These are phyloP conservation scores for Solanum lycopersicoides DNA, from an alignment of 257 asterid species.

Conservation along the genomic window DNA sequence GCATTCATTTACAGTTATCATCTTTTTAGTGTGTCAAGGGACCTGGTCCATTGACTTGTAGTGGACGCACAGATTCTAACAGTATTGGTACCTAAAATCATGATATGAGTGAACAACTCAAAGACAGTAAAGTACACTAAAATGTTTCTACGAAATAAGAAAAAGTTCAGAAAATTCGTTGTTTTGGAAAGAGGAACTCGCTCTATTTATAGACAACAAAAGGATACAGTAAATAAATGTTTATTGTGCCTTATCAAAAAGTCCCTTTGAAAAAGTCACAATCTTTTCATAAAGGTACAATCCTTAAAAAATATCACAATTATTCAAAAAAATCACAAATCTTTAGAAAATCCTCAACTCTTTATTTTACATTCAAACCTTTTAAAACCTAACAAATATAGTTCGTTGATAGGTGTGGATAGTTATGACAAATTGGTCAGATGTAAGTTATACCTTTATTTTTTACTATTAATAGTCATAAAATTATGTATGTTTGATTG, in stretches of 20 bases:
- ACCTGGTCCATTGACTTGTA: too few relatives aligned
- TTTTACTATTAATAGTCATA: neutral
- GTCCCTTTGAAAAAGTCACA: too few relatives aligned
- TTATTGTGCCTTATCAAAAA: neutral
- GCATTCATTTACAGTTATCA: too few relatives aligned
- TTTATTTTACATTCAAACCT: neutral
- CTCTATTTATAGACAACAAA: neutral
- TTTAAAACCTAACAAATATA: too few relatives aligned
- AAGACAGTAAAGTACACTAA: neutral
- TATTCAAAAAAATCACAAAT: too few relatives aligned
- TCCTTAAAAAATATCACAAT: too few relatives aligned
- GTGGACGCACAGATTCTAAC: too few relatives aligned
- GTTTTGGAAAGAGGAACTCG: neutral
- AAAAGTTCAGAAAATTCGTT: neutral
- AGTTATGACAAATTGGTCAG: neutral
- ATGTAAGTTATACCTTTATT: neutral
- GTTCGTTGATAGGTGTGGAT: neutral
- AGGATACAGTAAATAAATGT: neutral
- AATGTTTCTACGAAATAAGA: neutral
- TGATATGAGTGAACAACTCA: neutral
- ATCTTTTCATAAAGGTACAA: too few relatives aligned
- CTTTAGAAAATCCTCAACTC: fast-evolving
- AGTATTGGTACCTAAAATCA: too few relatives aligned
- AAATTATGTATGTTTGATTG: neutral
- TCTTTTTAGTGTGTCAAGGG: too few relatives aligned